These are phyloP conservation scores for Pichia sp. DNA, from an alignment of 1,139 yeast species.

Conservation along the genomic window DNA sequence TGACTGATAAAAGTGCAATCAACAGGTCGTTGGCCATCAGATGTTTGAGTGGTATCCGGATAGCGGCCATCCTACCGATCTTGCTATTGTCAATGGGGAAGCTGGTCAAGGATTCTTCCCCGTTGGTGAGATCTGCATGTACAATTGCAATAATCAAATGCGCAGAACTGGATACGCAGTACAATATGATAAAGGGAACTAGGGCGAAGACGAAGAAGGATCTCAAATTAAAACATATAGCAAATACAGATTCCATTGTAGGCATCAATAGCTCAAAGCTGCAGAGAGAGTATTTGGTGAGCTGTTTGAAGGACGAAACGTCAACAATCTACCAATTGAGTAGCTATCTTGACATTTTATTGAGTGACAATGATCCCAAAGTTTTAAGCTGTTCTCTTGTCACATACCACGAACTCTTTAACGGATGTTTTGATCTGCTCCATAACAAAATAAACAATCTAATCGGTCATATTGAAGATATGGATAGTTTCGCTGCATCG, in stretches of 20 bases:
- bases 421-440: conserved; percentile 56
- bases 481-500: conserved; percentile 79
- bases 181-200: conserved; percentile 30
- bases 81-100: conserved; percentile 69
- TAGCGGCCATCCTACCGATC: conserved; percentile 77
- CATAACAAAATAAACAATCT: conserved; percentile 69
- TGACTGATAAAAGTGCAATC: conserved; percentile 65
- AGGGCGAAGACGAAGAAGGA: conserved; percentile 14
- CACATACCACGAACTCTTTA: conserved; percentile 51
- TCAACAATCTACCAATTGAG: conserved; percentile 38
- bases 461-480: conserved; percentile 47
- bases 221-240: not conserved
- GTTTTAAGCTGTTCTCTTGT: conserved; percentile 73
- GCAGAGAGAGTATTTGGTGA: conserved; percentile 28
- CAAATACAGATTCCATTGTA: not conserved
- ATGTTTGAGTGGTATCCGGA: conserved; percentile 74
- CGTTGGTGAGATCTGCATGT: conserved; percentile 74
- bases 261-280: not conserved
- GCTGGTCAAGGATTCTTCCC: conserved; percentile 65
- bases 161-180: conserved; percentile 37
- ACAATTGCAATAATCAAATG: conserved; percentile 75
- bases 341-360: conserved; percentile 46
- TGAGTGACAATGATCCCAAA: conserved; percentile 57
- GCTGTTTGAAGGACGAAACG: conserved; percentile 36
- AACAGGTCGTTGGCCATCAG: conserved; percentile 71